Percentiles rank a stretch among this genome's conserved stretches.
Evolutionary conservation across 768 basidiomycete genomes (phyloP).

Genomic region (Gymnopilus junonius): DNA sequence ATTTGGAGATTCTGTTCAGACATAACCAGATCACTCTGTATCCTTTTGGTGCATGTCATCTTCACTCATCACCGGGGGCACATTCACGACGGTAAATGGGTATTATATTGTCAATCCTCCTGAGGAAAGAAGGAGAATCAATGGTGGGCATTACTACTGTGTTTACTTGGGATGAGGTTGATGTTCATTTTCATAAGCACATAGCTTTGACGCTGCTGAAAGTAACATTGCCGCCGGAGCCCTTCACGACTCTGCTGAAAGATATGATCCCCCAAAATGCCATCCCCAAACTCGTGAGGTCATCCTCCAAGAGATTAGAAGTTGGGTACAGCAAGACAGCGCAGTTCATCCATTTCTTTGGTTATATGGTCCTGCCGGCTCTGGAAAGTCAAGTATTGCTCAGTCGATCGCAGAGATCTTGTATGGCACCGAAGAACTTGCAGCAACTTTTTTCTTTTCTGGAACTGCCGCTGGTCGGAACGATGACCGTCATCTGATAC

Average conservation of each 20-base stretch:
- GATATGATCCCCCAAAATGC: slow-evolving; percentile 11
- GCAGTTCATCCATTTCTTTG: background rate
- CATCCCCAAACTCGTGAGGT: background rate
- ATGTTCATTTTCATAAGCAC: no score
- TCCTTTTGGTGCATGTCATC: no score
- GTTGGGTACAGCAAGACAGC: background rate
- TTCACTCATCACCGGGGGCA: no score
- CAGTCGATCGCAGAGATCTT: slow-evolving; percentile 16
- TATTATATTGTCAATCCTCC: no score
- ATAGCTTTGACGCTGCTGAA: background rate
- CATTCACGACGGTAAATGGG: no score
- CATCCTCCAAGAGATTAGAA: background rate
- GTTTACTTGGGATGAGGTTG: no score
- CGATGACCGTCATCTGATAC: slow-evolving; percentile 26
- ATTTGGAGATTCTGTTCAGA: no score
- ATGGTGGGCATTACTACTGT: no score
- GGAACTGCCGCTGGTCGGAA: slow-evolving; percentile 28
- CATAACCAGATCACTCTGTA: no score
- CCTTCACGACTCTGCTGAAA: slow-evolving; percentile 4
- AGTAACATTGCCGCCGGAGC: background rate
- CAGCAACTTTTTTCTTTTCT: slow-evolving; percentile 41
- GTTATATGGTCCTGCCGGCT: slow-evolving; percentile 7
- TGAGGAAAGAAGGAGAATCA: no score
- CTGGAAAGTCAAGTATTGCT: slow-evolving; percentile 9
- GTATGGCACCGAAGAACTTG: slow-evolving; percentile 20